Conservation (phyloP, 2,329 filamentous ascomycete species). For the Diplodia scrobiculata region DNA sequence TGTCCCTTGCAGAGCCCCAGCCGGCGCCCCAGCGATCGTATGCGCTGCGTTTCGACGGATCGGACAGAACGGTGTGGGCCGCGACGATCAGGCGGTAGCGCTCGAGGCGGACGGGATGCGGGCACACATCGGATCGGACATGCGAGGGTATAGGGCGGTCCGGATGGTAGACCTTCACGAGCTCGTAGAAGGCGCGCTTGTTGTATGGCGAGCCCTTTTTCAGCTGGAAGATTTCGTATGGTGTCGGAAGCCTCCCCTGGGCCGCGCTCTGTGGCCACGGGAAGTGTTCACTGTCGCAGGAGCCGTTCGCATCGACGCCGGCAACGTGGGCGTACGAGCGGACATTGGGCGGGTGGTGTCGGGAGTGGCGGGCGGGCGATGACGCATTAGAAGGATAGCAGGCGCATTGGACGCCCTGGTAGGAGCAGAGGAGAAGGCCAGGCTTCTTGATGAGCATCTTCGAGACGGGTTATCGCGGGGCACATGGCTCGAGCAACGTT, state of each 20-base stretch:
- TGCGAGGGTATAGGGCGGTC: constrained; percentile 59
- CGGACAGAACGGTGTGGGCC: constrained; percentile 84
- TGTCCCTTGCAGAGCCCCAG: constrained; percentile 63
- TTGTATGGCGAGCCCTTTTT: constrained; percentile 68
- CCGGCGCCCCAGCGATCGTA: constrained; percentile 83
- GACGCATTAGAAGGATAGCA: constrained; percentile 45
- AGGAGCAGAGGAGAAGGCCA: constrained; percentile 39
- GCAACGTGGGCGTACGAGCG: constrained; percentile 38
- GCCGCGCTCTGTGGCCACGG: constrained; percentile 41
- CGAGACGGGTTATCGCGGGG: constrained; percentile 5
- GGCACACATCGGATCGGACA: constrained; percentile 43
- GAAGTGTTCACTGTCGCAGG: constrained; percentile 29
- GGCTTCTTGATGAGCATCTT: constrained; percentile 47
- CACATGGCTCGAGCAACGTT: constrained; percentile 26
- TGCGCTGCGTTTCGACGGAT: constrained; percentile 72
- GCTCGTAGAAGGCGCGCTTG: constrained; percentile 81
- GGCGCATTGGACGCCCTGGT: constrained; percentile 34
- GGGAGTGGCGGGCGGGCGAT: constrained; percentile 41
- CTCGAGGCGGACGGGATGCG: constrained; percentile 70
- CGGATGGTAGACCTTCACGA: constrained; percentile 95
- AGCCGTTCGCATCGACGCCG: constrained; percentile 21
- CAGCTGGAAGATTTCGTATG: constrained; percentile 82
- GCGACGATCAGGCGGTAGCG: constrained; percentile 86
- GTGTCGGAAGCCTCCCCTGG: constrained; percentile 63
- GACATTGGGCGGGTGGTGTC: constrained; percentile 37